Evolutionary conservation across 805 yeast species (phyloP), one percentile per base, ranked within the genome.

Genomic region (Schwanniomyces occidentalis): DNA sequence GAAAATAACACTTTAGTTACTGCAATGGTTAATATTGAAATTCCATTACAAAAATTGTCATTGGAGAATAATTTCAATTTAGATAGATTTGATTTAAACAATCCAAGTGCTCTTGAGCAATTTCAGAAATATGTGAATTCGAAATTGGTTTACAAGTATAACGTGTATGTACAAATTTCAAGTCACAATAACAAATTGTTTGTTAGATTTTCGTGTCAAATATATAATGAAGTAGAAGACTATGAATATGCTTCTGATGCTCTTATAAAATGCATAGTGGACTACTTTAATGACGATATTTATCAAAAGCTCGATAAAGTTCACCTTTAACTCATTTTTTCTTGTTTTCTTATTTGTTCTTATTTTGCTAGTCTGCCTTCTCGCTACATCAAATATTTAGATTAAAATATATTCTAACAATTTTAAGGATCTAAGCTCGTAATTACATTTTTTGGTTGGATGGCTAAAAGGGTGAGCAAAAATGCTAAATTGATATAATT

Each of bases 141-240:
- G 7, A 38, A 31, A 17, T 30, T 43, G 46, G 20, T 39, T 14
- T 21, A 26, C 10, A 53, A 65, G 12, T 44, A 62, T 34, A 65
- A 69, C n/a, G 72, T 82, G 0, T 75, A 58, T 47, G 63, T 77
- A 19, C 85, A 79, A 5, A 42, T 70, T 20, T 51, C 48, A 2
- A 43, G 55, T 27, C 79, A 76, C 48, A 60, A 69, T 32, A 52
- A 45, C 5, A 45, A 47, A 24, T 29, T 49, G 17, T 42, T 42
- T 14, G 44, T 48, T 16, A 68, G 91, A 41, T 74, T 79, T 42
- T 72, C 82, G 35, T 80, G 80, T 16, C 84, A 79, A 47, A 56
- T 79, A 6, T 82, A 79, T 53, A 73, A 77, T 41, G 83, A 78
- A 29, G 44, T 73, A 10, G 59, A 59, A 5, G 89, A 82, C 46